These are phyloP conservation scores for Lactarius trivialis DNA, from an alignment of 768 basidiomycete species.

Conservation along the genomic window DNA sequence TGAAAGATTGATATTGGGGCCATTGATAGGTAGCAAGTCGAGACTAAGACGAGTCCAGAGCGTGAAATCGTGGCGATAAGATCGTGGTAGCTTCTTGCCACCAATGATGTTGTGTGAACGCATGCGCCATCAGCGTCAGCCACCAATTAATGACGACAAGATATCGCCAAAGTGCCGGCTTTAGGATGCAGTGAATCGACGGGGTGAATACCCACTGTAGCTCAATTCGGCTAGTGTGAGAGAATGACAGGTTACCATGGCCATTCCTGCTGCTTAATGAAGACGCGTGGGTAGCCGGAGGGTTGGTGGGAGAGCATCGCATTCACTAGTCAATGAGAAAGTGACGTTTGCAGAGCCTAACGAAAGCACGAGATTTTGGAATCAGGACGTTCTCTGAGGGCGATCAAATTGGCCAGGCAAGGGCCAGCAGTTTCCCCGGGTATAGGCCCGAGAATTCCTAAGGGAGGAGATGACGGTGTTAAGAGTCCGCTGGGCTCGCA, in stretches of 20 bases:
- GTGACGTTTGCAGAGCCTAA: neutral
- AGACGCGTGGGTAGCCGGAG: neutral
- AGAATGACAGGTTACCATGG: neutral
- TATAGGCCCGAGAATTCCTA: constrained; percentile 7
- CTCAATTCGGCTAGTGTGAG: constrained; percentile 4
- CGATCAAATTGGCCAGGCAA: neutral
- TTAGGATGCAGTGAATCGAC: neutral
- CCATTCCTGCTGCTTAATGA: neutral
- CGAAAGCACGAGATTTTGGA: neutral
- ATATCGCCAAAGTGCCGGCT: constrained; percentile 10
- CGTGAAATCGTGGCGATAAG: constrained; percentile 6
- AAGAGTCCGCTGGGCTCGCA: neutral
- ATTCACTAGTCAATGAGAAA: neutral
- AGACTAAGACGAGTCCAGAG: constrained; percentile 12
- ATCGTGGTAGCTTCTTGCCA: neutral
- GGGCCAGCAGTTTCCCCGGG: constrained; percentile 18
- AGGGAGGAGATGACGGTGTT: neutral
- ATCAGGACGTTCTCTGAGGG: neutral
- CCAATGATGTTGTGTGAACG: neutral
- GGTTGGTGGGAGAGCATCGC: neutral
- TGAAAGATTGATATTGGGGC: neutral
- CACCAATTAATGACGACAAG: constrained; percentile 17
- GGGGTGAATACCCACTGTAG: neutral
- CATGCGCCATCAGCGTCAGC: constrained; percentile 9
- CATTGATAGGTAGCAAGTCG: neutral